Conservation (phyloP, 805 yeast genomes). For the Kluyveromyces lactis region DNA sequence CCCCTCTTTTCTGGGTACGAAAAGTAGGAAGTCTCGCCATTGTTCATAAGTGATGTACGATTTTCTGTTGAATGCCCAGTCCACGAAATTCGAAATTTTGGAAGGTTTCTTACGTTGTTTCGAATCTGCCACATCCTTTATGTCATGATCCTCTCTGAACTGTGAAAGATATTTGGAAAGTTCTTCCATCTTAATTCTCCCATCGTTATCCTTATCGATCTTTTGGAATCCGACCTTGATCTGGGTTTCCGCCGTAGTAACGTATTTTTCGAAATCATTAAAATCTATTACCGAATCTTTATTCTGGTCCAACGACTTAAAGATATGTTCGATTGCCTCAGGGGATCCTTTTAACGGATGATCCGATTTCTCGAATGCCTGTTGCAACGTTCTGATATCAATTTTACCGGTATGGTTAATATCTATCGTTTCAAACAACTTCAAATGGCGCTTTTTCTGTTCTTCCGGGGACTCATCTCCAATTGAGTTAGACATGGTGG, state of each 20-base stretch:
- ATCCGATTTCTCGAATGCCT: slow-evolving; percentile 37
- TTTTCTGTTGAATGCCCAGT: slow-evolving; percentile 25
- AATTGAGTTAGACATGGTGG: not conserved
- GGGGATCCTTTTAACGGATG: slow-evolving; percentile 61
- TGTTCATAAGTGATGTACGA: slow-evolving; percentile 72
- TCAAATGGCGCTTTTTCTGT: slow-evolving; percentile 31
- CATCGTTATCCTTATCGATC: slow-evolving; percentile 68
- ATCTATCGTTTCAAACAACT: slow-evolving; percentile 39
- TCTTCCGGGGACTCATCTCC: slow-evolving; percentile 19
- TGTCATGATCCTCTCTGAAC: slow-evolving; percentile 31
- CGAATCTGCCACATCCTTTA: slow-evolving; percentile 2
- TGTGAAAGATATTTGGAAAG: slow-evolving; percentile 54
- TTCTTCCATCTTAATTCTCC: slow-evolving; percentile 56
- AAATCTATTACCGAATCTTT: slow-evolving; percentile 51
- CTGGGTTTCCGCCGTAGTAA: slow-evolving; percentile 60
- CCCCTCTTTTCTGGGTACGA: slow-evolving; percentile 75
- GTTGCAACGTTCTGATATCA: slow-evolving; percentile 29
- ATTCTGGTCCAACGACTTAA: slow-evolving; percentile 50
- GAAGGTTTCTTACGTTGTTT: slow-evolving; percentile 5
- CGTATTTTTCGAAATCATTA: slow-evolving; percentile 58
- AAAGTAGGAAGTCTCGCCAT: slow-evolving; percentile 72
- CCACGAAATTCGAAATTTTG: slow-evolving; percentile 16
- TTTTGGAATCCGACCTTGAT: slow-evolving; percentile 58
- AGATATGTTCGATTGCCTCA: slow-evolving; percentile 49
- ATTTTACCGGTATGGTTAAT: slow-evolving; percentile 30